These are phyloP conservation scores for Oldenlandia corymbosa DNA, from an alignment of 257 asterid species.

Conservation along the genomic window DNA sequence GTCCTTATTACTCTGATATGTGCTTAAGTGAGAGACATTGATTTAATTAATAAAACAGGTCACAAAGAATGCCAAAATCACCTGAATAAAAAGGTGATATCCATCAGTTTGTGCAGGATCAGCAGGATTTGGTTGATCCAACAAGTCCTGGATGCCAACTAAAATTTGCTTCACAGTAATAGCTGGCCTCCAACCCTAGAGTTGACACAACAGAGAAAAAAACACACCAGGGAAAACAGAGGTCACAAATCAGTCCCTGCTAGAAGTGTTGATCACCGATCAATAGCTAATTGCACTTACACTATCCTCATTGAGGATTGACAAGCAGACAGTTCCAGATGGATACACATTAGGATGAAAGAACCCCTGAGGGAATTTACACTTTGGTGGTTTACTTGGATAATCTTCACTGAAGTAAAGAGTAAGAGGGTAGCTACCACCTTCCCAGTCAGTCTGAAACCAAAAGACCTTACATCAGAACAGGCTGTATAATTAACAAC, in stretches of 20 bases:
- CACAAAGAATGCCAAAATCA: not conserved
- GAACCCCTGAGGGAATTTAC: slow-evolving; percentile 39
- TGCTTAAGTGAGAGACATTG: not conserved
- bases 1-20: not conserved
- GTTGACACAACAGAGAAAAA: slow-evolving; percentile 1
- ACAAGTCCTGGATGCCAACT: slow-evolving; percentile 36
- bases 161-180: slow-evolving; percentile 41
- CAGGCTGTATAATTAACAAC: not conserved
- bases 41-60: not conserved
- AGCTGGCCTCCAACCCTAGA: slow-evolving; percentile 46
- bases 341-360: slow-evolving; percentile 55
- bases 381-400: slow-evolving; percentile 52
- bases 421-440: slow-evolving; percentile 41
- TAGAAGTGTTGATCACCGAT: not conserved
- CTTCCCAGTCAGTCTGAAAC: slow-evolving; percentile 52
- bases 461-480: not conserved
- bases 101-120: slow-evolving; percentile 48
- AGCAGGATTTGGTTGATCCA: slow-evolving; percentile 39
- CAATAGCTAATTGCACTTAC: slow-evolving; percentile 23
- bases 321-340: slow-evolving; percentile 50
- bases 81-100: slow-evolving; percentile 39
- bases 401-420: slow-evolving; percentile 47
- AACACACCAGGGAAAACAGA: not conserved
- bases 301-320: slow-evolving; percentile 48
- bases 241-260: not conserved